phyloP scores from a whole-genome alignment of 1,284 basidiomycete genomes.

The Trichosporon inkin region DNA sequence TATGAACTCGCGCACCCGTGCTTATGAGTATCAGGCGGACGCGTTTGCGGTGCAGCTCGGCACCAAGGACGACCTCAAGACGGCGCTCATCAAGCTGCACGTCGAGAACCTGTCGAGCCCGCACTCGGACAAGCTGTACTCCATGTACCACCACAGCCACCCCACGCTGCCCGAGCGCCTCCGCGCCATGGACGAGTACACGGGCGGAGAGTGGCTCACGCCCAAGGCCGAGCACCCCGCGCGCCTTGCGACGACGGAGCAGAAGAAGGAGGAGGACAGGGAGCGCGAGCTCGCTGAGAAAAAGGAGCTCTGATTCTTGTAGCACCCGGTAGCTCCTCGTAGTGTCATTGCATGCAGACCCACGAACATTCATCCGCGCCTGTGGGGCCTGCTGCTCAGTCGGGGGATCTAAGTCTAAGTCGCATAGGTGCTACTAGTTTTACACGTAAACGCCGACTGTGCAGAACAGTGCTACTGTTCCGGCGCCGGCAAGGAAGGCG shows the following conservation, averaged over 20 bases:
- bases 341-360: neutral
- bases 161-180: conserved; percentile 83
- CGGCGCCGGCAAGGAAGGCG: conserved; percentile 73
- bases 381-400: too few species aligned
- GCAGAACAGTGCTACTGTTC: conserved; percentile 81
- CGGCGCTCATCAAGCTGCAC: conserved; percentile 75
- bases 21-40: conserved; percentile 80
- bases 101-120: conserved; percentile 86
- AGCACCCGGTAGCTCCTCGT: neutral
- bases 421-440: conserved; percentile 5
- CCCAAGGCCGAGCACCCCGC: conserved; percentile 4
- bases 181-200: conserved; percentile 64
- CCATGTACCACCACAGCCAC: conserved; percentile 84
- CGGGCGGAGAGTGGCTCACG: conserved; percentile 15
- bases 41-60: conserved; percentile 47
- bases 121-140: conserved; percentile 85
- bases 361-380: neutral
- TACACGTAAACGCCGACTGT: conserved; percentile 78
- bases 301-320: conserved; percentile 12
- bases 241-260: conserved; percentile 3
- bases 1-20: conserved; percentile 74
- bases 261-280: conserved; percentile 12
- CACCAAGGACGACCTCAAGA: conserved; percentile 61
- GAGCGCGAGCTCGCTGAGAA: conserved; percentile 11
- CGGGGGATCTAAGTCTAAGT: neutral